These are phyloP conservation scores for Paramecium primaurelia DNA, from an alignment of 73 alveolate genomes.

Conservation along the genomic window DNA sequence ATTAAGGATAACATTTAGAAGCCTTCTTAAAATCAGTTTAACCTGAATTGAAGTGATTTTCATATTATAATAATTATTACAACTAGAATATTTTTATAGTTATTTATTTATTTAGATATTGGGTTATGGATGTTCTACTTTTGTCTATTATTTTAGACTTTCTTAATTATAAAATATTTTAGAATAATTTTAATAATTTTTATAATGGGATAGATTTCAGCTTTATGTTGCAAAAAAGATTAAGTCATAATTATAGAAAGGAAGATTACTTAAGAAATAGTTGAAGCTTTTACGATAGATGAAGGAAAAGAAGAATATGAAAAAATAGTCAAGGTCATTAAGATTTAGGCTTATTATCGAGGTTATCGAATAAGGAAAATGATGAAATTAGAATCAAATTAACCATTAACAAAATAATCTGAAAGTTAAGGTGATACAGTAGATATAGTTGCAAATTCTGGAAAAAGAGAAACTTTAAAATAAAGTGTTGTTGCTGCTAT, in stretches of 20 bases:
- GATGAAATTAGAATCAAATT: neutral
- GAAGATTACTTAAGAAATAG: neutral
- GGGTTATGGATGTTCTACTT: neutral
- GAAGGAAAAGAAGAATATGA: neutral
- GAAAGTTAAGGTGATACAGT: neutral
- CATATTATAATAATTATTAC: neutral
- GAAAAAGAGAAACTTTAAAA: neutral
- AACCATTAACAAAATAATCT: neutral
- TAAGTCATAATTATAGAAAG: neutral
- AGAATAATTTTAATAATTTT: neutral
- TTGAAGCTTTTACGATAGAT: neutral
- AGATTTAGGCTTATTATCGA: neutral
- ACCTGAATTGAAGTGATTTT: conserved; percentile 53
- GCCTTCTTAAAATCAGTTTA: conserved; percentile 78
- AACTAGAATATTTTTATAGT: neutral
- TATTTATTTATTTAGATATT: no score
- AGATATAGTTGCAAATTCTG: neutral
- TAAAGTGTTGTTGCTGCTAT: neutral
- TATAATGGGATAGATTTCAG: neutral
- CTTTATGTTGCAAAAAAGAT: neutral
- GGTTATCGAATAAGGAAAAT: neutral
- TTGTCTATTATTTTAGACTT: neutral
- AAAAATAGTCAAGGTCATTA: neutral
- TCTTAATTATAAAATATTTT: neutral
- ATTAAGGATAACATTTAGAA: conserved; percentile 84